These are phyloP conservation scores for Exophiala oligosperma DNA, from an alignment of 2,329 filamentous ascomycete genomes.

Conservation along the genomic window DNA sequence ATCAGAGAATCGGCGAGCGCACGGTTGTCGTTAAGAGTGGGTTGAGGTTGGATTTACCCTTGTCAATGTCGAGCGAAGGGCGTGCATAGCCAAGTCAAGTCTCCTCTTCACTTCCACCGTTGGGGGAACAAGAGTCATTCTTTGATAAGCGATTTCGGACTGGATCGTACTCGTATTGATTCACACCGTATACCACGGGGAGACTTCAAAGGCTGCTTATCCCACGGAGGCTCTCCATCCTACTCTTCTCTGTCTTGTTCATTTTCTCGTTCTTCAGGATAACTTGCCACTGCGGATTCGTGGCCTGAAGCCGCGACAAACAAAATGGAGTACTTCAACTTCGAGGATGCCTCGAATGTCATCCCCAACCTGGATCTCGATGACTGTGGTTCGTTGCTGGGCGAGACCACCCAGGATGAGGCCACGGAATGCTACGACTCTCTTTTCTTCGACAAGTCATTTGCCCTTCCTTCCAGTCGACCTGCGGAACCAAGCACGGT, in stretches of 20 bases:
- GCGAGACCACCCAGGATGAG: slow-evolving; percentile 41
- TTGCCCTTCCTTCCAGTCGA: slow-evolving; percentile 39
- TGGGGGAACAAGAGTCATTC: slow-evolving; percentile 23
- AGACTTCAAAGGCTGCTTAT: slow-evolving; percentile 19
- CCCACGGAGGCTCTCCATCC: not conserved
- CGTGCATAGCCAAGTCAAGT: slow-evolving; percentile 16
- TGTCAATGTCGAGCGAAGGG: slow-evolving; percentile 25
- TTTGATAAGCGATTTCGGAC: slow-evolving; percentile 16
- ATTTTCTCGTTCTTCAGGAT: not conserved
- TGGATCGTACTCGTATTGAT: not conserved
- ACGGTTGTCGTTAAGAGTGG: not conserved
- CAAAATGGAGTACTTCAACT: slow-evolving; percentile 50
- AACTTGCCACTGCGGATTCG: too few relatives aligned
- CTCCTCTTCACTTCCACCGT: not conserved
- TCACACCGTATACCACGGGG: slow-evolving; percentile 5
- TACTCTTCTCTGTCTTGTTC: not conserved
- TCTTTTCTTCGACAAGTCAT: slow-evolving; percentile 42
- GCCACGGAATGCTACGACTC: slow-evolving; percentile 40
- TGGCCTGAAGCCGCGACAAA: not conserved
- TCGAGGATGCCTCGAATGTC: slow-evolving; percentile 45
- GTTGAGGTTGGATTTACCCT: slow-evolving; percentile 4
- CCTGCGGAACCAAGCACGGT: slow-evolving; percentile 27
- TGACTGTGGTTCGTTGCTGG: slow-evolving; percentile 40
- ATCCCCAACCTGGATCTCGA: slow-evolving; percentile 38
- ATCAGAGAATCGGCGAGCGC: not conserved